Evolutionary conservation across 23 red algal genomes (phyloP).

Genomic region (Gracilaria caudata): DNA sequence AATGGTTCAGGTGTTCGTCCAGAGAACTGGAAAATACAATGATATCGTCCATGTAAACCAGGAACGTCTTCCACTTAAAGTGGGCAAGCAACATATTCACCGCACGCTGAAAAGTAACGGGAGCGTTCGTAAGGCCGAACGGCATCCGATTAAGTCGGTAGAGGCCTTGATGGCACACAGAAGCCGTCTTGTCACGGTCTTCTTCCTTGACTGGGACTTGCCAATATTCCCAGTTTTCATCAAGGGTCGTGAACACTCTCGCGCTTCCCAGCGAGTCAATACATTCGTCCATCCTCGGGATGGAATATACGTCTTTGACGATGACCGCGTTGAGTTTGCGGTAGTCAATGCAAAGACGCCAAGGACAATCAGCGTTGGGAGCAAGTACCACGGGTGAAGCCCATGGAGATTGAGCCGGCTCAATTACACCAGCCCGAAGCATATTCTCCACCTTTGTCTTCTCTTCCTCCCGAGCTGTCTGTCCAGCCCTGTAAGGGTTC

Average conservation of each 20-base stretch:
- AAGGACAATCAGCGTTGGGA: not conserved
- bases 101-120: not conserved
- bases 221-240: not conserved
- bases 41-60: conserved; percentile 2
- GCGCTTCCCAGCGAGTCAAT: not conserved
- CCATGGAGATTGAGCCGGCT: not conserved
- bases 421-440: not conserved
- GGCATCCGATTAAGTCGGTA: not conserved
- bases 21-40: not conserved
- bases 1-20: not conserved
- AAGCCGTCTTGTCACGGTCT: not conserved
- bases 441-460: not conserved
- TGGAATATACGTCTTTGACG: not conserved
- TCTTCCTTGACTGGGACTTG: not conserved
- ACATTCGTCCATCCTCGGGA: not conserved
- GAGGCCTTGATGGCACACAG: not conserved
- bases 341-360: not conserved
- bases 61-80: not conserved
- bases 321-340: not conserved
- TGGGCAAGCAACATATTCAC: not conserved
- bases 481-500: not conserved
- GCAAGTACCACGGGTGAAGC: not conserved
- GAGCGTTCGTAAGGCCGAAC: not conserved
- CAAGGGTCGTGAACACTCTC: not conserved
- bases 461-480: conserved; percentile 3